A percentile compares a stretch with the other conserved stretches of the same genome.
phyloP scores from a whole-genome alignment of 192 early-diverging fungal species.

The Cetraspora pellucida region DNA sequence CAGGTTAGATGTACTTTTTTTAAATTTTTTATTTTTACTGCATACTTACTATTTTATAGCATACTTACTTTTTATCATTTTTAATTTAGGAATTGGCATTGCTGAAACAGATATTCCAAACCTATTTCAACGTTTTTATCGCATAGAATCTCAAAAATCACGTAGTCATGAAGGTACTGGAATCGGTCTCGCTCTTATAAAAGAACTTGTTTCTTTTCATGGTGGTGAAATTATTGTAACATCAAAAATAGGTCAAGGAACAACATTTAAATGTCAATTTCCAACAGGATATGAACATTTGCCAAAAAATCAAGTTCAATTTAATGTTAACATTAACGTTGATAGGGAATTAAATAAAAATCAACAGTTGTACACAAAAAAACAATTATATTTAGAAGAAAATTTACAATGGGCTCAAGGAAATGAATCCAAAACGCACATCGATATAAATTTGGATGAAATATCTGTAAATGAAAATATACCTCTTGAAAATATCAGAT shows the following conservation, averaged over 20 bases:
- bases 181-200: conserved; percentile 55
- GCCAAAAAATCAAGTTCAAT: conserved; percentile 42
- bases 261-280: conserved; percentile 52
- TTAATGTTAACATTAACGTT: conserved; percentile 26
- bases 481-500: too few species aligned
- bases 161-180: conserved; percentile 63
- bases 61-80: too few species aligned
- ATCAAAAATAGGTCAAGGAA: conserved; percentile 48
- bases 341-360: too few species aligned
- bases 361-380: conserved; percentile 31
- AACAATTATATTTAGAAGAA: conserved; percentile 40
- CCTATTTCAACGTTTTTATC: conserved; percentile 65
- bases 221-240: conserved; percentile 49
- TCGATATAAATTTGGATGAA: too few species aligned
- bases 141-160: conserved; percentile 54
- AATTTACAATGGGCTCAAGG: conserved; percentile 38
- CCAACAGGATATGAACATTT: conserved; percentile 54
- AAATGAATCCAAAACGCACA: too few species aligned
- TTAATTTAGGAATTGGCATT: conserved; percentile 46
- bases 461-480: too few species aligned
- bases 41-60: too few species aligned
- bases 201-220: conserved; percentile 51
- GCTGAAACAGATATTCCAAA: conserved; percentile 46
- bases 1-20: conserved; percentile 23
- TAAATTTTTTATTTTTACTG: too few species aligned